Evolutionary conservation across 345 rosid genomes (phyloP), one percentile per base, ranked within the genome.

Genomic region (Gossypium herbaceum): DNA sequence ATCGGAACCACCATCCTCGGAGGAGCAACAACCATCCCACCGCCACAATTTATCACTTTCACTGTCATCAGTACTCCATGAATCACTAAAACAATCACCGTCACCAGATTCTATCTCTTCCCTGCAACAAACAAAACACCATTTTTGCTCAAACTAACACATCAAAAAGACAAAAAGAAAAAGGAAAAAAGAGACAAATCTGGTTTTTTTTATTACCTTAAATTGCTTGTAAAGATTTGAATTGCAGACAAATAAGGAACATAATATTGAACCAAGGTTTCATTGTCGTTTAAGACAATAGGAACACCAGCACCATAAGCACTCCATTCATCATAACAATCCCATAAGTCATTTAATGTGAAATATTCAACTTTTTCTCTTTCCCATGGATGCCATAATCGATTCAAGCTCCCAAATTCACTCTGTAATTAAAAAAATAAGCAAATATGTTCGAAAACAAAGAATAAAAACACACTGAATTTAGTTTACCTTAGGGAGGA

Each of bases 311-410:
- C 82, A 56, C 98, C 97, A 70, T 86, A 93, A 3, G 97, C 97
- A 67, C 98, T 88, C 86, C 84, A 86, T 81, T 93, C 98, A 61
- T 84, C 81, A 47, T 81, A 89, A 83, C 88, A 84, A 25, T 81
- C 77, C 98, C 97, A 93, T 2, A 91, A 86, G 81, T 93, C 97
- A n/a, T 80, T 82, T 71, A 93, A 78, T 11, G 51, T 84, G 77
- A 86, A 91, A 79, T 80, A 89, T 27, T 87, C 86, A 45, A 83
- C 88, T 80, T 84, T 89, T 19, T 82, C 85, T 51, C 56, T 51
- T 15, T 51, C 56, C 19, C 15, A 41, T 58, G 82, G 92, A 51
- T 82, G 89, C 91, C 90, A 87, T 13, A 83, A 77, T 69, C 83
- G 81, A 72, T 87, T 91, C 20, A 88, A 71, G 61, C 84, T 88